Percentiles rank a stretch among this genome's conserved stretches.
Conservation (phyloP, 2,329 filamentous ascomycete genomes). For the Diaporthe destruens region DNA sequence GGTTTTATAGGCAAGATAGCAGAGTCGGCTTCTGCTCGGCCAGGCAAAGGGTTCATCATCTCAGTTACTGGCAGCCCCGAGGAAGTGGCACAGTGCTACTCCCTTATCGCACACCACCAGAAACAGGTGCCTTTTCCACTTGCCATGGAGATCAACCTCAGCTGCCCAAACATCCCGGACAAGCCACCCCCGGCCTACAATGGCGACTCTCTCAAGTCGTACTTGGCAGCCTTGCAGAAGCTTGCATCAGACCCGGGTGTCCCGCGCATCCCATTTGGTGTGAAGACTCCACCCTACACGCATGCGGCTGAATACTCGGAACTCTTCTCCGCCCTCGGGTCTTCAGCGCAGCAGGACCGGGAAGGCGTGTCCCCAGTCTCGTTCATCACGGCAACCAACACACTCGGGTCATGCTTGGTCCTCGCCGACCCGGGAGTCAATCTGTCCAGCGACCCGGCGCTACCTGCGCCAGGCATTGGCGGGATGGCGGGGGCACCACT, state of each 20-base stretch:
- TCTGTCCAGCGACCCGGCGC: constrained; percentile 56
- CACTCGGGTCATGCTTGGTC: constrained; percentile 75
- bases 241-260: constrained; percentile 7
- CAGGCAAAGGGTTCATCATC: constrained; percentile 73
- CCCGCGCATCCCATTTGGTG: constrained; percentile 61
- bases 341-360: constrained; percentile 45
- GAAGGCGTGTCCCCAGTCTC: constrained; percentile 59
- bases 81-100: constrained; percentile 70
- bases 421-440: constrained; percentile 51
- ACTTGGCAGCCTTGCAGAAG: constrained; percentile 62
- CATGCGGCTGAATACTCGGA: constrained; percentile 73
- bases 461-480: constrained; percentile 71
- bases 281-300: constrained; percentile 85
- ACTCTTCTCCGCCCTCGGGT: constrained; percentile 65
- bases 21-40: constrained; percentile 35
- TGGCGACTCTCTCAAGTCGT: constrained; percentile 61
- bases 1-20: constrained; percentile 64
- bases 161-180: constrained; percentile 79
- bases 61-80: constrained; percentile 75
- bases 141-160: constrained; percentile 82
- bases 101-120: constrained; percentile 57
- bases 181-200: constrained; percentile 80
- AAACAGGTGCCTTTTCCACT: constrained; percentile 60
- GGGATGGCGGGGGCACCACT: constrained; percentile 79
- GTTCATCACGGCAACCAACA: constrained; percentile 83